Percentiles rank a stretch among this genome's conserved stretches.
Evolutionary conservation across 2,329 filamentous ascomycete genomes (phyloP).

Genomic region (Cordyceps cicadae): DNA sequence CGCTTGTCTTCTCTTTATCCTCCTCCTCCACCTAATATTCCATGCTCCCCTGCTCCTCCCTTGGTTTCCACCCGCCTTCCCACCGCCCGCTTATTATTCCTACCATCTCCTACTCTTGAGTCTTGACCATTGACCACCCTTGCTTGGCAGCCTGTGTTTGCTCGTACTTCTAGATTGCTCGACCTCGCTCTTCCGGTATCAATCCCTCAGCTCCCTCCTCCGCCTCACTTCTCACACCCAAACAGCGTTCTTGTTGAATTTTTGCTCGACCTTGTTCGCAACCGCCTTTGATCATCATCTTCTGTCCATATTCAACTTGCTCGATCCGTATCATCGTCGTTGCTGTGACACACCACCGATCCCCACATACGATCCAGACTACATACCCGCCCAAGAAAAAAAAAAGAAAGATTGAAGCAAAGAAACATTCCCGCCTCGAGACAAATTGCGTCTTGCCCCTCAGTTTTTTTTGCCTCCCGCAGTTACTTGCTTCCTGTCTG

Average conservation of each 20-base stretch:
- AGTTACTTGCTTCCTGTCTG: not conserved
- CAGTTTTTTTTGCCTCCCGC: not conserved
- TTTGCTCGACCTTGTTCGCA: not conserved
- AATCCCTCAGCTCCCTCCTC: not conserved
- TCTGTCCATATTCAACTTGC: not conserved
- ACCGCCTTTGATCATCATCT: not conserved
- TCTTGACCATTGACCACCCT: not conserved
- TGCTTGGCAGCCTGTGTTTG: slow-evolving; percentile 1
- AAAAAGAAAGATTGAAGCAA: slow-evolving; percentile 3
- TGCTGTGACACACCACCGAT: slow-evolving; percentile 11
- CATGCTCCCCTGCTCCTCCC: not conserved
- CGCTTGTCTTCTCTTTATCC: not conserved
- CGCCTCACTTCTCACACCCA: not conserved
- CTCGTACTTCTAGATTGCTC: not conserved
- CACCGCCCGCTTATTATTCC: not conserved
- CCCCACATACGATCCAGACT: slow-evolving; percentile 9
- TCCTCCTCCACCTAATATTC: not conserved
- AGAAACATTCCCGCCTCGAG: slow-evolving; percentile 1
- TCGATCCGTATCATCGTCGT: slow-evolving; percentile 4
- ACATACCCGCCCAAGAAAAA: slow-evolving; percentile 10
- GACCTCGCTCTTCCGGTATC: slow-evolving; percentile 7
- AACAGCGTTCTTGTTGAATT: not conserved
- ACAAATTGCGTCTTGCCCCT: not conserved
- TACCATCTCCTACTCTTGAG: not conserved
- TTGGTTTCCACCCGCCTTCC: slow-evolving; percentile 3